A percentile compares a stretch with the other conserved stretches of the same genome.
Evolutionary conservation across 495 filamentous ascomycete genomes (phyloP).

Genomic region (Talaromyces ruber): DNA sequence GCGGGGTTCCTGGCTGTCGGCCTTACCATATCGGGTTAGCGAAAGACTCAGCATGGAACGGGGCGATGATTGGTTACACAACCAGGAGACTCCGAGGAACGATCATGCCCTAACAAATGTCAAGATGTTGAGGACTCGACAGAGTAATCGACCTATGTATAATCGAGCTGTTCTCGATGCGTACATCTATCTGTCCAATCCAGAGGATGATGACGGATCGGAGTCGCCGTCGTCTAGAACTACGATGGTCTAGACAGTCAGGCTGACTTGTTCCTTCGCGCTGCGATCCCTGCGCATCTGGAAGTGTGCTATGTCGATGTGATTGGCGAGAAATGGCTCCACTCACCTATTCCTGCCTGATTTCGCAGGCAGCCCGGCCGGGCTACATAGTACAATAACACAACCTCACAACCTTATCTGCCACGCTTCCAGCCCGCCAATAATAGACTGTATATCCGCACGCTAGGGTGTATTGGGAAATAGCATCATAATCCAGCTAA

Average conservation of each 20-base stretch:
- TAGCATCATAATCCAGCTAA: constrained; percentile 1
- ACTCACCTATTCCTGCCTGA: background rate
- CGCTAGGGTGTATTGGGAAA: background rate
- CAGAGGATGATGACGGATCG: too few relatives aligned
- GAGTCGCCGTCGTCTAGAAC: background rate
- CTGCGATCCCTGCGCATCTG: background rate
- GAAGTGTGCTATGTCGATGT: background rate
- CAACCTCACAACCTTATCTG: constrained; percentile 4
- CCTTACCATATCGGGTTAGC: background rate
- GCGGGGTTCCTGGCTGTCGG: background rate
- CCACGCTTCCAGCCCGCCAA: background rate
- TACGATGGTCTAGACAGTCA: too few relatives aligned
- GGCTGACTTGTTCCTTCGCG: background rate
- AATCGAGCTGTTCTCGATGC: too few relatives aligned
- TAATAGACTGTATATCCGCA: background rate
- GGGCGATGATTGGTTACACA: background rate
- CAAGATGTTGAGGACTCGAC: too few relatives aligned
- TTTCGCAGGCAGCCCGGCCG: background rate
- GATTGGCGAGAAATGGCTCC: background rate
- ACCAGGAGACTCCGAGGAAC: background rate
- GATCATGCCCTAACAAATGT: background rate
- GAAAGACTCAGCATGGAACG: background rate
- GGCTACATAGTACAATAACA: too few relatives aligned
- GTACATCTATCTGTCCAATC: too few relatives aligned
- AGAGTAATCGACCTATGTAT: too few relatives aligned